A percentile compares a stretch with the other conserved stretches of the same genome.
Evolutionary conservation across 148 eudicot genomes (phyloP).

Genomic region (Linanthus parryae): DNA sequence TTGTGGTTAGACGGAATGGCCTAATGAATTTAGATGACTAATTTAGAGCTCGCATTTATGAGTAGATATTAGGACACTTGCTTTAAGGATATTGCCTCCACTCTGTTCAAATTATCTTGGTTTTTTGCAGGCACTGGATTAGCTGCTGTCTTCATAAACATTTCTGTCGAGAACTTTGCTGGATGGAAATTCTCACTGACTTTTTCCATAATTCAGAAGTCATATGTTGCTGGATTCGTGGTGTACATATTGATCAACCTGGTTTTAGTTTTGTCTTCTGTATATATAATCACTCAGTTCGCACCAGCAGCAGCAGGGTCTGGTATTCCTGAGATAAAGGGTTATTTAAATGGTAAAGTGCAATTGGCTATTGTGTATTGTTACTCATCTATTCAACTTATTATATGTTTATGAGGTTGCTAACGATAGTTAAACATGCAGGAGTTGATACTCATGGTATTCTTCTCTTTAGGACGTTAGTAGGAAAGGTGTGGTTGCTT

Average conservation of each 20-base stretch:
- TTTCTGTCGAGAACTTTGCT: conserved; percentile 96
- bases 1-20: too few species aligned
- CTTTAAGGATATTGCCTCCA: neutral
- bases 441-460: conserved; percentile 94
- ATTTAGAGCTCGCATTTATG: too few species aligned
- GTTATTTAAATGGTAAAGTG: conserved; percentile 86
- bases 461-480: conserved; percentile 86
- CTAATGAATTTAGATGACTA: too few species aligned
- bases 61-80: too few species aligned
- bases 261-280: conserved; percentile 84
- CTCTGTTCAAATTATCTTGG: neutral
- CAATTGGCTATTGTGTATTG: conserved; percentile 4
- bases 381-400: conserved; percentile 1
- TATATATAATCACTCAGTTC: conserved; percentile 77
- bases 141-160: conserved; percentile 94
- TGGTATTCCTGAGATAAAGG: conserved; percentile 98
- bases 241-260: conserved; percentile 72
- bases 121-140: conserved; percentile 73
- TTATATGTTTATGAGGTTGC: conserved; percentile 8
- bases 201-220: conserved; percentile 81
- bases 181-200: conserved; percentile 97
- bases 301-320: conserved; percentile 99
- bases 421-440: conserved; percentile 22
- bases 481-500: conserved; percentile 68
- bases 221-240: conserved; percentile 83